Evolutionary conservation across 208 protist species (phyloP).

Genomic region (Leishmania aethiopica): DNA sequence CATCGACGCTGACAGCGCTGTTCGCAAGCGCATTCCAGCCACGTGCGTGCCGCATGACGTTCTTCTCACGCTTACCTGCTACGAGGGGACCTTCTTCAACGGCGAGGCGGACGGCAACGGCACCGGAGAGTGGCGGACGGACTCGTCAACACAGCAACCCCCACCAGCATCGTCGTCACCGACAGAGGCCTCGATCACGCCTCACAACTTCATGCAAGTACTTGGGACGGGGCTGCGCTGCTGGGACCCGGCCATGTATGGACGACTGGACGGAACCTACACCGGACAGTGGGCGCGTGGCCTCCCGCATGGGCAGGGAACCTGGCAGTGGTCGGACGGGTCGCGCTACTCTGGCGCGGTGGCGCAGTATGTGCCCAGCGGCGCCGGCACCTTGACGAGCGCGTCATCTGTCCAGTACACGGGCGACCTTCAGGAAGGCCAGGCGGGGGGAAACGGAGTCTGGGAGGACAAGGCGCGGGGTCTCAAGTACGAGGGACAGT

Average conservation of each 20-base stretch:
- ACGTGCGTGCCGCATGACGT: conserved; percentile 9
- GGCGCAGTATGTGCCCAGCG: conserved; percentile 41
- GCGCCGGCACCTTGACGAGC: conserved; percentile 46
- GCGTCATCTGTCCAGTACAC: conserved; percentile 46
- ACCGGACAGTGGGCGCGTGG: conserved; percentile 60
- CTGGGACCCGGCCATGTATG: conserved; percentile 31
- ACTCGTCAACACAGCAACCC: not conserved
- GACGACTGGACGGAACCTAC: conserved; percentile 60
- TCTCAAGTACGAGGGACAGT: conserved; percentile 62
- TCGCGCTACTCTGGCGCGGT: conserved; percentile 61
- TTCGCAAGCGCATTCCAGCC: conserved; percentile 11
- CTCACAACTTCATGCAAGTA: conserved; percentile 10
- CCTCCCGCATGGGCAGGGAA: conserved; percentile 64
- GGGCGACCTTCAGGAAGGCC: conserved; percentile 54
- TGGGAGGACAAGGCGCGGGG: conserved; percentile 35
- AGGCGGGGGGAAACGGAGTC: conserved; percentile 48
- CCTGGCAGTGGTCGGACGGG: conserved; percentile 71
- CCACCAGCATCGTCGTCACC: not conserved
- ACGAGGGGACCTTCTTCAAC: conserved; percentile 74
- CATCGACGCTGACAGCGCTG: conserved; percentile 14
- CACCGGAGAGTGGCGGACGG: conserved; percentile 46
- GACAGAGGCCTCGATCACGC: conserved; percentile 3
- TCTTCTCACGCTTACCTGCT: conserved; percentile 46
- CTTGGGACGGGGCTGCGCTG: conserved; percentile 16
- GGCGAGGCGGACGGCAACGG: conserved; percentile 72